These are phyloP conservation scores for Citrus unshiu DNA, from an alignment of 345 rosid species.

Conservation along the genomic window DNA sequence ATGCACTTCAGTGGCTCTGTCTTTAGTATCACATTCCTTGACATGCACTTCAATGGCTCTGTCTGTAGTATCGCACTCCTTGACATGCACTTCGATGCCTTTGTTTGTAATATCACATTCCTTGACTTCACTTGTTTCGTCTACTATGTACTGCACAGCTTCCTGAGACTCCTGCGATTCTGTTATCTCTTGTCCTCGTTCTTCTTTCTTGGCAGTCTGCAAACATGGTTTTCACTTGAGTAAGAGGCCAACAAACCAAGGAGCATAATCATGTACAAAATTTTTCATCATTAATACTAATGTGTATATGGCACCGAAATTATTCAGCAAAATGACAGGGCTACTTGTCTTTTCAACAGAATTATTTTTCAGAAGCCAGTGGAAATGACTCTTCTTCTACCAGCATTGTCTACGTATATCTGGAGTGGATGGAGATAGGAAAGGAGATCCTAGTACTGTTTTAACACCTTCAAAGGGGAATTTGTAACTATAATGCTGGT, in stretches of 20 bases:
- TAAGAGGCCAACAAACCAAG: not conserved
- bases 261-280: not conserved
- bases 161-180: slow-evolving; percentile 7
- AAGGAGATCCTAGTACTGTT: not conserved
- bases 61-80: slow-evolving; percentile 25
- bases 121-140: slow-evolving; percentile 15
- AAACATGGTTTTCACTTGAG: slow-evolving; percentile 7
- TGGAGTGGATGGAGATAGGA: not conserved
- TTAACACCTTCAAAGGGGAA: not conserved
- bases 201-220: slow-evolving; percentile 16
- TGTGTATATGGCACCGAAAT: not conserved
- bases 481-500: not conserved
- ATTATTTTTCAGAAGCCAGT: not conserved
- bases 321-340: not conserved
- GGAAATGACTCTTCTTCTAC: not conserved
- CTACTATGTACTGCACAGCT: slow-evolving; percentile 8
- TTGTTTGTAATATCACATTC: slow-evolving; percentile 24
- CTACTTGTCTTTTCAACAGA: not conserved
- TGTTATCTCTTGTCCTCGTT: slow-evolving; percentile 13
- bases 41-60: slow-evolving; percentile 13
- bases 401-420: not conserved
- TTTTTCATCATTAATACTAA: not conserved
- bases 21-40: slow-evolving; percentile 25
- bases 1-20: slow-evolving; percentile 13
- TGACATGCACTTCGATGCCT: slow-evolving; percentile 11